Percentiles rank a stretch among this genome's conserved stretches.
Evolutionary conservation across 1,139 yeast species (phyloP).

Genomic region (Tardiomyces blankii): DNA sequence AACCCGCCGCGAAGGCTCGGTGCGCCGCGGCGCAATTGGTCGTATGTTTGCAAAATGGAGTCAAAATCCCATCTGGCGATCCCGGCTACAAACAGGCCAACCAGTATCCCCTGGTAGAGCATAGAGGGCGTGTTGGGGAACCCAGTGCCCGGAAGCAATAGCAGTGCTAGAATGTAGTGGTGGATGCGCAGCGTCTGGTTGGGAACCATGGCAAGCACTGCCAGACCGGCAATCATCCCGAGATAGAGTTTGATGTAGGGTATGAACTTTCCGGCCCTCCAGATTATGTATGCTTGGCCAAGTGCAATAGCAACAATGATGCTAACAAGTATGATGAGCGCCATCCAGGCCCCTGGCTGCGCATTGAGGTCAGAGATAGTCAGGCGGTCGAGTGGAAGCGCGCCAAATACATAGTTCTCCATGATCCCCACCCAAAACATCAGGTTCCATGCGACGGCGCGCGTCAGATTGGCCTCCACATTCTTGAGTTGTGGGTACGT

Average conservation of each 20-base stretch:
- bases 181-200: constrained; percentile 73
- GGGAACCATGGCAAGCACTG: constrained; percentile 43
- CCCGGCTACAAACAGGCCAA: constrained; percentile 78
- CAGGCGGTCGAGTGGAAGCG: constrained; percentile 78
- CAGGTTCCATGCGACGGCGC: constrained; percentile 62
- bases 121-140: constrained; percentile 53
- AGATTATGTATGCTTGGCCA: constrained; percentile 66
- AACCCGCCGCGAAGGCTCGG: constrained; percentile 44
- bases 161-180: constrained; percentile 75
- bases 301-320: constrained; percentile 42
- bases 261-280: constrained; percentile 68
- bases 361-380: constrained; percentile 56
- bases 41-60: constrained; percentile 69
- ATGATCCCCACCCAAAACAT: constrained; percentile 77
- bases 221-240: constrained; percentile 35
- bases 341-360: constrained; percentile 68
- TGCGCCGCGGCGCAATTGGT: constrained; percentile 60
- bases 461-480: constrained; percentile 32
- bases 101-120: constrained; percentile 70
- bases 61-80: constrained; percentile 92
- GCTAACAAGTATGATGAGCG: constrained; percentile 42
- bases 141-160: constrained; percentile 72
- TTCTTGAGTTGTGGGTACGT: constrained; percentile 25
- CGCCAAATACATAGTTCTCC: constrained; percentile 79
- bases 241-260: constrained; percentile 45